These are phyloP conservation scores for Fabrea salina DNA, from an alignment of 169 alveolate species.

Conservation along the genomic window DNA sequence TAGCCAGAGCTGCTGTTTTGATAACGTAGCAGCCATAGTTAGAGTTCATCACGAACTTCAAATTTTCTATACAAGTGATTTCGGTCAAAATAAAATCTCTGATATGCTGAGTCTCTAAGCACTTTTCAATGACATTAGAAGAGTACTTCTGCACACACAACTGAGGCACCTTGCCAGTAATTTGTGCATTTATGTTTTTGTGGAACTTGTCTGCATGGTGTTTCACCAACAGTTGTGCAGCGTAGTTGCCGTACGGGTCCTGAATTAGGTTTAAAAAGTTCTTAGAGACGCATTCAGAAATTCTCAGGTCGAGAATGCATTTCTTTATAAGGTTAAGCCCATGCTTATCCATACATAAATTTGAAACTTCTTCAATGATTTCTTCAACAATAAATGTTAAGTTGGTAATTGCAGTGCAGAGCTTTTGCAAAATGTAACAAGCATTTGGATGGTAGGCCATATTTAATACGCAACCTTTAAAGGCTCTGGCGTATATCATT, in stretches of 20 bases:
- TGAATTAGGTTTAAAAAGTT: constrained; percentile 48
- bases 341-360: not conserved
- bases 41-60: not conserved
- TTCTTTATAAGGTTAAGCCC: not conserved
- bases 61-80: not conserved
- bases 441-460: not conserved
- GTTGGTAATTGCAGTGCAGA: not conserved
- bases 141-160: constrained; percentile 52
- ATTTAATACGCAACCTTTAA: not conserved
- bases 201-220: constrained; percentile 38
- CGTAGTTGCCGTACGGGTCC: constrained; percentile 61
- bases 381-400: not conserved
- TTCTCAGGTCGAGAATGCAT: not conserved
- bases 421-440: not conserved
- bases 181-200: constrained; percentile 17
- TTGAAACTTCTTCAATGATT: not conserved
- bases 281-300: not conserved
- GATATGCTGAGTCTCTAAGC: constrained; percentile 16
- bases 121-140: constrained; percentile 56
- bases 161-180: constrained; percentile 31
- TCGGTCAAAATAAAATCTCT: not conserved
- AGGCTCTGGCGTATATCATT: not conserved
- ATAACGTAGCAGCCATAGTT: constrained; percentile 1
- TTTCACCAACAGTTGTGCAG: constrained; percentile 39
- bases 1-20: not conserved